Percentiles rank a stretch among this genome's conserved stretches.
These are phyloP conservation scores for Rhynchospora breviuscula DNA, from an alignment of 176 grass and related monocot species.

Conservation along the genomic window DNA sequence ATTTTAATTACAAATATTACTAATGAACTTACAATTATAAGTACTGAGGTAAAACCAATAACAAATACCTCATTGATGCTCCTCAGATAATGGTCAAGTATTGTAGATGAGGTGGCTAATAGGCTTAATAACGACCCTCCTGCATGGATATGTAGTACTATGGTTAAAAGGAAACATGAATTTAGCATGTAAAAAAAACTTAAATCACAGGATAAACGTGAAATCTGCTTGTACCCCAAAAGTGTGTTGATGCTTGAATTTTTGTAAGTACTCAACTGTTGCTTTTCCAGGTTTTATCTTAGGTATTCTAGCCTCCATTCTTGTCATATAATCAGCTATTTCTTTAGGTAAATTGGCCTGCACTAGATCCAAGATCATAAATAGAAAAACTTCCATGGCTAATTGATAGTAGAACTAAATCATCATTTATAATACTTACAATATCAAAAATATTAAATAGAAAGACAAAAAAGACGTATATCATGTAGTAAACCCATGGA, in stretches of 20 bases:
- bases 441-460: conserved; percentile 99
- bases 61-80: conserved; percentile 81
- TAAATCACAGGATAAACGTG: neutral
- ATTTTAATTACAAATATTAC: conserved; percentile 16
- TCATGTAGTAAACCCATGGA: conserved; percentile 82
- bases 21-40: conserved; percentile 89
- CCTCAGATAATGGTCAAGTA: conserved; percentile 84
- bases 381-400: neutral
- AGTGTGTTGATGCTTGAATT: conserved; percentile 95
- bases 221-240: conserved; percentile 65
- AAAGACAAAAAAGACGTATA: conserved; percentile 78
- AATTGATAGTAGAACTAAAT: neutral
- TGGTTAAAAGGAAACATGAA: neutral
- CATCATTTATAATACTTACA: conserved; percentile 49
- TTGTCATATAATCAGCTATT: conserved; percentile 96
- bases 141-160: conserved; percentile 28
- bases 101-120: conserved; percentile 84
- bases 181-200: conserved; percentile 2
- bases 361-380: neutral
- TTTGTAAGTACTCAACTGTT: conserved; percentile 93
- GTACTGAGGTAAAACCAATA: conserved; percentile 84
- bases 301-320: conserved; percentile 88
- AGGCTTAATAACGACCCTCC: conserved; percentile 75
- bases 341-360: conserved; percentile 96
- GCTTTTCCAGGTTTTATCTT: conserved; percentile 88